Base-by-base conservation (phyloP, 352 stramenopile genomes). In the Globisporangium middletonii region DNA sequence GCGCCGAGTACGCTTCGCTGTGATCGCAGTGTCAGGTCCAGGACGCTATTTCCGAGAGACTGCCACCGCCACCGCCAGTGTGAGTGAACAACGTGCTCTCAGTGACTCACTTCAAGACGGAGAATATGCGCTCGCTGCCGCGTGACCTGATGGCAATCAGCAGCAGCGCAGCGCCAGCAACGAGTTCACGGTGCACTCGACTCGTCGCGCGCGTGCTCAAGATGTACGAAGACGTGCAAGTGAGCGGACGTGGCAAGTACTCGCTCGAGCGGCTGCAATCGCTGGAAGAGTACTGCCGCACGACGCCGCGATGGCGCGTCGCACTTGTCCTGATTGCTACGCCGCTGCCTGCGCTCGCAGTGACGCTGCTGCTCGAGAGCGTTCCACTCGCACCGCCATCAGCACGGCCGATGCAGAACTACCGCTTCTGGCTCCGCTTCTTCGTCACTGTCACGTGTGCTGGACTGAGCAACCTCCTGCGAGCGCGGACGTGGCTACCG, bases 341-440 rank as follows among this genome's bases (percentile, higher is more conserved):
- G 0, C 48, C 63, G 2, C 12, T 75, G 1, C 63, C 65, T 1
- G 53, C 65, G 5, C 60, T 75, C 13, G 2, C 55, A 0, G 16
- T 62, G 0, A 43, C 60, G 0, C 54, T 63, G 6, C 27, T 65
- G 8, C n/a, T 76, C 0, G 65, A 79, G 13, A 65, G 49, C 15
- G 68, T 79, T 0, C 71, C 71, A 3, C 50, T 79, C 19, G 23
- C 18, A 28, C 6, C 44, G 30, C 0, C 19, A 19, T 13, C 35
- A 0, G 56, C 60, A 3, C 57, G 64, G 3, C 71, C 58, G 57
- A 48, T 51, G 50, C 57, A 50, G 0, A 76, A 76, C 45, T 67
- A 63, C 48, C 46, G 46, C 5, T 59, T 72, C 37, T 78, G 52
- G 52, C 50, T 67, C 18, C 59, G 64, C 15, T 33, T 61, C 4